A percentile compares a stretch with the other conserved stretches of the same genome.
Evolutionary conservation across 345 rosid species (phyloP).

Genomic region (Anacardium occidentale): DNA sequence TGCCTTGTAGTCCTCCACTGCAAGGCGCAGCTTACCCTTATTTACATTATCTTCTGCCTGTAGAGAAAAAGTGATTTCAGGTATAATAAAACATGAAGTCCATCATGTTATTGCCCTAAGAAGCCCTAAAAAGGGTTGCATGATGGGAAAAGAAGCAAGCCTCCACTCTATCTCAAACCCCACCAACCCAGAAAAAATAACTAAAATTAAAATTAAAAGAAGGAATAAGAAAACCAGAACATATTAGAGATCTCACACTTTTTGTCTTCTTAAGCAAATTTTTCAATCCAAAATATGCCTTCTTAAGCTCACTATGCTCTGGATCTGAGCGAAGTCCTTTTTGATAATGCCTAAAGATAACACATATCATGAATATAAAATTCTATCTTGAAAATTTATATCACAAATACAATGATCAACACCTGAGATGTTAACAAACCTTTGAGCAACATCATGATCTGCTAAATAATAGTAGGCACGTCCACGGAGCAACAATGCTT

Average conservation of each 20-base stretch:
- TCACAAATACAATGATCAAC: background rate
- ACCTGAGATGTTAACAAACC: slow-evolving; percentile 40
- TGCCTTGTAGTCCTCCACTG: slow-evolving; percentile 84
- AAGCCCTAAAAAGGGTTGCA: background rate
- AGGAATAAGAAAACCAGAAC: slow-evolving; percentile 8
- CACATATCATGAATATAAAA: slow-evolving; percentile 14
- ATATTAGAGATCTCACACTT: slow-evolving; percentile 53
- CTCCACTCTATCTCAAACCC: slow-evolving; percentile 13
- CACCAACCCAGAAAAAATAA: background rate
- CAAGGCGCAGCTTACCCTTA: slow-evolving; percentile 86
- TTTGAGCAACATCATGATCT: slow-evolving; percentile 94
- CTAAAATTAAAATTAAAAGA: slow-evolving; percentile 6
- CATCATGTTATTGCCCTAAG: background rate
- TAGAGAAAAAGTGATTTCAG: slow-evolving; percentile 10
- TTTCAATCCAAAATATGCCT: slow-evolving; percentile 93
- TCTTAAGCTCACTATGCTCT: slow-evolving; percentile 89
- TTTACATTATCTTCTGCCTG: slow-evolving; percentile 94
- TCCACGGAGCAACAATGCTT: slow-evolving; percentile 91
- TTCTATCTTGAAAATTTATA: background rate
- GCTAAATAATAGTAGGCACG: slow-evolving; percentile 98
- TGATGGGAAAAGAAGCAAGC: background rate
- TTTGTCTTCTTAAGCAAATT: slow-evolving; percentile 93
- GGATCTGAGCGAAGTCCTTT: slow-evolving; percentile 98
- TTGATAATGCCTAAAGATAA: slow-evolving; percentile 79
- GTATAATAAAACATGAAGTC: background rate